Conservation (phyloP, 2,329 filamentous ascomycete species). For the Didymella arachidicola region DNA sequence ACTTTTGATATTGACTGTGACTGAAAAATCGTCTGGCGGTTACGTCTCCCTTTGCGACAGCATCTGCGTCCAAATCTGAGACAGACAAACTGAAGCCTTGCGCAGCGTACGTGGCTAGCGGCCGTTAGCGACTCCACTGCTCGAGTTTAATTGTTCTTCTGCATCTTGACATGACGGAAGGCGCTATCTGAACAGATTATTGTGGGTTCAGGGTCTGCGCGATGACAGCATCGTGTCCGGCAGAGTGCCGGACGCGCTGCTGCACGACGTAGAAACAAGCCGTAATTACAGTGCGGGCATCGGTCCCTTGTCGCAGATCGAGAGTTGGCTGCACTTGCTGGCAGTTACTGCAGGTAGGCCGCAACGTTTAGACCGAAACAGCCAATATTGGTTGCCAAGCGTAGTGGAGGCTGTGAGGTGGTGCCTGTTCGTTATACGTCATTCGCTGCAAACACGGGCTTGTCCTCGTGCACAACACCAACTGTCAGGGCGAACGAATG, state of each 20-base stretch:
- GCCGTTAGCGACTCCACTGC: constrained; percentile 22
- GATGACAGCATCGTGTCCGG: constrained; percentile 32
- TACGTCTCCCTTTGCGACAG: constrained; percentile 6
- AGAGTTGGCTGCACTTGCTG: constrained; percentile 13
- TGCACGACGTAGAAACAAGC: constrained; percentile 14
- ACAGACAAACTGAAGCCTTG: constrained; percentile 20
- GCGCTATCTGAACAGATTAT: constrained; percentile 14
- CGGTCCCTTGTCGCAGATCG: constrained; percentile 13
- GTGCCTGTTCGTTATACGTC: constrained; percentile 32
- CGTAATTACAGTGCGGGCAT: constrained; percentile 19
- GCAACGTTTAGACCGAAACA: constrained; percentile 8
- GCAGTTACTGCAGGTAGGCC: constrained; percentile 16
- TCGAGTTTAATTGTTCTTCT: constrained; percentile 22
- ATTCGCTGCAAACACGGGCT: constrained; percentile 25
- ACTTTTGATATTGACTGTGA: background rate
- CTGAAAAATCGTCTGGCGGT: constrained; percentile 2
- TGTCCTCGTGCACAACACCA: constrained; percentile 25
- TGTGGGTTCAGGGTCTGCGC: constrained; percentile 27
- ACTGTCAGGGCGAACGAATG: constrained; percentile 9
- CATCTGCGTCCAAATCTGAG: constrained; percentile 6
- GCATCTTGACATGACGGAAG: constrained; percentile 32
- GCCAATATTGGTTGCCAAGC: constrained; percentile 14
- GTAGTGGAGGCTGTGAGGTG: constrained; percentile 24
- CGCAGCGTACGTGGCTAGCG: constrained; percentile 31
- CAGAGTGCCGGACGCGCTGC: constrained; percentile 9